Evolutionary conservation across 2,329 filamentous ascomycete species (phyloP).

Genomic region (Xylariaceae sp.): DNA sequence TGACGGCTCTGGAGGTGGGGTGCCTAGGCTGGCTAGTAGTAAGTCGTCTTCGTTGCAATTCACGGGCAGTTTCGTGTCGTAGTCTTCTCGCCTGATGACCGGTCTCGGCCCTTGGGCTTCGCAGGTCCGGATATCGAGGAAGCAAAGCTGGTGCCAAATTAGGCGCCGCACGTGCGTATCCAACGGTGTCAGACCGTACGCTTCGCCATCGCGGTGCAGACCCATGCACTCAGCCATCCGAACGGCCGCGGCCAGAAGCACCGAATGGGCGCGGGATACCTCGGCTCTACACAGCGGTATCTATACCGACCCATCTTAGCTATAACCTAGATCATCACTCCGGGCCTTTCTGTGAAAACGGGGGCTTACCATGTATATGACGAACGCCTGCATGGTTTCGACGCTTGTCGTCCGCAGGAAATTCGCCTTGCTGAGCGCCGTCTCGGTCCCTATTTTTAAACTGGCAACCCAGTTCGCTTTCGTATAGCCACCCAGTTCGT

Average conservation of each 20-base stretch:
- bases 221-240: conserved; percentile 74
- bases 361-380: conserved; percentile 70
- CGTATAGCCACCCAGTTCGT: conserved; percentile 47
- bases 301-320: conserved; percentile 33
- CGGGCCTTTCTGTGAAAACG: no score
- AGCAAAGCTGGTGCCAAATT: conserved; percentile 74
- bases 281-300: conserved; percentile 67
- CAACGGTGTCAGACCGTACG: conserved; percentile 59
- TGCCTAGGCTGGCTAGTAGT: conserved; percentile 32
- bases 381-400: conserved; percentile 71
- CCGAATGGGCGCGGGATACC: conserved; percentile 67
- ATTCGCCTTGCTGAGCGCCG: conserved; percentile 61
- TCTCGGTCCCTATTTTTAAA: conserved; percentile 62
- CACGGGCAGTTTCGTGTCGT: conserved; percentile 65
- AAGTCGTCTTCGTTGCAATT: conserved; percentile 65
- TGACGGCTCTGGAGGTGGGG: conserved; percentile 38
- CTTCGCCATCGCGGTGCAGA: conserved; percentile 63
- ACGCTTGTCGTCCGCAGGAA: conserved; percentile 64
- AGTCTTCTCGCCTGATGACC: conserved; percentile 67
- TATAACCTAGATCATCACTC: no score
- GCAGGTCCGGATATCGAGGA: conserved; percentile 68
- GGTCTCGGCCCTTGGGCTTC: conserved; percentile 69
- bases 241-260: conserved; percentile 65
- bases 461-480: conserved; percentile 55
- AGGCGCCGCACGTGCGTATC: conserved; percentile 67